Base-by-base conservation (phyloP, 352 stramenopile species). In the Globisporangium parvum region DNA sequence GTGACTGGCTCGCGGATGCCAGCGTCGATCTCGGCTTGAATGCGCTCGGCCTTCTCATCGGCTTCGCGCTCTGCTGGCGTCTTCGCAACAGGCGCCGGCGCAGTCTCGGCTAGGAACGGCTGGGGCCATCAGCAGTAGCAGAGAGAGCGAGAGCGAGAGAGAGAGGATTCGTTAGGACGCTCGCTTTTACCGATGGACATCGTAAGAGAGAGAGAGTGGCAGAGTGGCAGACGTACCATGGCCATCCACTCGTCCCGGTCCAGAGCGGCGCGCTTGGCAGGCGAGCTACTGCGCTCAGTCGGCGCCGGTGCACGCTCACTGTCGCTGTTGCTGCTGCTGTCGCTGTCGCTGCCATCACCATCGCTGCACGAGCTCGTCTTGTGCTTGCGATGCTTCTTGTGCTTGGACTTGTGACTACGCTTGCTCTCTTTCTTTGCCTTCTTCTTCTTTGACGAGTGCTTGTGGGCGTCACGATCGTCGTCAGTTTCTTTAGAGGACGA, bases 201-300 rank as follows among this genome's bases (percentile, higher is more conserved):
- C 26, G 14, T 9, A 17, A 9, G 3, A 47, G 2, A 50, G 10
- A 57, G 1, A 47, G 11, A 49, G 6, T 24, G 20, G 45, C 17
- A 45, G 15, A 53, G 33, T 59, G 51, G 21, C 28, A 23, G 6
- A 48, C 58, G 23, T 40, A 82, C 69, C 84, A 91, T 92, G 0
- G 62, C 55, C 84, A 92, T 93, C 84, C 84, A 93, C 26, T 91
- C 84, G 37, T 94, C 80, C 31, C 80, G 78, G 26, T 62, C 49
- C 8, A 91, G 48, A 33, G 63, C 57, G n/a, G 52, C 53, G 9
- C 14, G 39, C 39, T 44, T 44, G 6, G 14, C 18, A 17, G 39
- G 39, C 39, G 18, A 44, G 39, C 31, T n/a, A 37, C 31, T 37
- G 5, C 31, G 31, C 8, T 37, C 31, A 37, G 31, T 12, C 12